These are phyloP conservation scores for Boletus rubroflammeus DNA, from an alignment of 768 basidiomycete species.

Conservation along the genomic window DNA sequence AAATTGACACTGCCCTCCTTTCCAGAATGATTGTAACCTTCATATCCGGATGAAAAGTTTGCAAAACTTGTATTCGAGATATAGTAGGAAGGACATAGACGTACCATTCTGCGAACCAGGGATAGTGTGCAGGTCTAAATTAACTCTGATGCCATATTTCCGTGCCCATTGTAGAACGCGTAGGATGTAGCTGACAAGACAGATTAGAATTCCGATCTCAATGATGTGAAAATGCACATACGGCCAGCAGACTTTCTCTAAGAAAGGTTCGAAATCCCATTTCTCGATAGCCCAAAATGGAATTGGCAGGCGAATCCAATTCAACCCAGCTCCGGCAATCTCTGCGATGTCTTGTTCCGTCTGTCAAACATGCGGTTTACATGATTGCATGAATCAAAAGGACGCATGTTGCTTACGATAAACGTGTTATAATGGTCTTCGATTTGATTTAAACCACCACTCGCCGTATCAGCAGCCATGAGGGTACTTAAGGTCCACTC, in stretches of 20 bases:
- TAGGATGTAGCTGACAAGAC: conserved; percentile 57
- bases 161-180: conserved; percentile 77
- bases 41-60: conserved; percentile 1
- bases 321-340: conserved; percentile 85
- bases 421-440: conserved; percentile 80
- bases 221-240: conserved; percentile 28
- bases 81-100: neutral
- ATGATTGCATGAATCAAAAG: neutral
- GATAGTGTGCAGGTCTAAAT: conserved; percentile 73
- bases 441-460: conserved; percentile 62
- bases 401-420: conserved; percentile 50
- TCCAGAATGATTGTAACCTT: conserved; percentile 60
- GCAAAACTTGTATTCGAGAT: neutral
- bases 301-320: conserved; percentile 78
- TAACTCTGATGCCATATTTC: conserved; percentile 86
- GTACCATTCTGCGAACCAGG: conserved; percentile 78
- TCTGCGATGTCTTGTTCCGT: conserved; percentile 87
- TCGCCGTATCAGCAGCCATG: conserved; percentile 62
- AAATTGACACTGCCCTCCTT: conserved; percentile 61
- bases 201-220: conserved; percentile 2
- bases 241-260: conserved; percentile 73
- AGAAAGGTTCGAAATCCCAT: conserved; percentile 71
- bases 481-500: conserved; percentile 66
- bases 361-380: conserved; percentile 35
- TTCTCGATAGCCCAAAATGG: conserved; percentile 86